Evolutionary conservation across 2,329 filamentous ascomycete species (phyloP).

Genomic region (Verticillium alfalfae): DNA sequence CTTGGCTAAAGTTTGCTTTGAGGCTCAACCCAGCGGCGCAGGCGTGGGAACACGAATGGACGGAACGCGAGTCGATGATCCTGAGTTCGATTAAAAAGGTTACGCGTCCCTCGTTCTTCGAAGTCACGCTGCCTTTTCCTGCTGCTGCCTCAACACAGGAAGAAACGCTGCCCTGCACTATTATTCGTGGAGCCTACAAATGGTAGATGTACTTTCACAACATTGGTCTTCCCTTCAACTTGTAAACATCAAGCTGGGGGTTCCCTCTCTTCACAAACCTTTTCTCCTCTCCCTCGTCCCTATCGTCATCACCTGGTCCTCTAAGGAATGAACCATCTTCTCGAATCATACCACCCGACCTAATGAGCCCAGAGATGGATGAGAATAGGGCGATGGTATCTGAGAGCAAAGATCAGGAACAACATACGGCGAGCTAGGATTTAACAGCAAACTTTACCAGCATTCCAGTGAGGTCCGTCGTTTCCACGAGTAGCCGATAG

Average conservation of each 20-base stretch:
- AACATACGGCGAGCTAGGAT: neutral
- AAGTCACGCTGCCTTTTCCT: slow-evolving; percentile 11
- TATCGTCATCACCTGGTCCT: neutral
- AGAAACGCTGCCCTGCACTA: slow-evolving; percentile 11
- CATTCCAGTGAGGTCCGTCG: neutral
- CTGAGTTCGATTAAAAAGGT: slow-evolving; percentile 10
- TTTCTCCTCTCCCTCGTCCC: neutral
- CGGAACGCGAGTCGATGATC: slow-evolving; percentile 5
- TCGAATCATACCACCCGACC: neutral
- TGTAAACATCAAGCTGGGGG: neutral
- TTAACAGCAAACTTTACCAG: neutral
- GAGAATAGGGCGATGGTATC: neutral
- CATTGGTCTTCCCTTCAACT: neutral
- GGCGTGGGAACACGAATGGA: slow-evolving; percentile 1
- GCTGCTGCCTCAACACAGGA: slow-evolving; percentile 8
- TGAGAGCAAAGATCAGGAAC: neutral
- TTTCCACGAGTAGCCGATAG: neutral
- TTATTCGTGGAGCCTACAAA: slow-evolving; percentile 4
- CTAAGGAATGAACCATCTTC: neutral
- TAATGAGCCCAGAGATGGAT: neutral
- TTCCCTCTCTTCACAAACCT: neutral
- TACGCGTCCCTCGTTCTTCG: slow-evolving; percentile 10
- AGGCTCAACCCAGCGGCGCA: neutral
- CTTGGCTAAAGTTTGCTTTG: slow-evolving; percentile 11
- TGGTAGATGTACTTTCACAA: slow-evolving; percentile 1